Percentiles rank a stretch among this genome's conserved stretches.
Evolutionary conservation across 2,329 filamentous ascomycete species (phyloP).

Genomic region (Pseudopyricularia javanii): DNA sequence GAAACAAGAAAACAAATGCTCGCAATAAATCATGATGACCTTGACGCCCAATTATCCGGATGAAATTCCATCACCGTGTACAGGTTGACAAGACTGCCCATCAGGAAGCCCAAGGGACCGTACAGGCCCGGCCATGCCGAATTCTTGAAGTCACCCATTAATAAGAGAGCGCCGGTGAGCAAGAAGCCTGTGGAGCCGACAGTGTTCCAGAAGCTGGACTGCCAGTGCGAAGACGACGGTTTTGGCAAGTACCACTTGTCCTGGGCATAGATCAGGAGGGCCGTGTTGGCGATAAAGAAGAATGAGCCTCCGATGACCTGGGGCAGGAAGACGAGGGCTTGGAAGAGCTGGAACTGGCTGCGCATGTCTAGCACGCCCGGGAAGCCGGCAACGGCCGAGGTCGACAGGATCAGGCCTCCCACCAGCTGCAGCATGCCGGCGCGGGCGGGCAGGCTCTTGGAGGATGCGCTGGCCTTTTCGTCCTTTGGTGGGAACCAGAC

Average conservation of each 20-base stretch:
- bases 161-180: conserved; percentile 6
- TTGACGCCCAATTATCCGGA: conserved; percentile 2
- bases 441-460: background rate
- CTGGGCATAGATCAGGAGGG: conserved; percentile 5
- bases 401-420: background rate
- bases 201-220: conserved; percentile 7
- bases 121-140: conserved; percentile 4
- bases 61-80: conserved; percentile 12
- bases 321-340: conserved; percentile 5
- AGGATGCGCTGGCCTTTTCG: background rate
- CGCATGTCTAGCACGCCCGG: background rate
- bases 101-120: conserved; percentile 5
- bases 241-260: conserved; percentile 8
- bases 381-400: background rate
- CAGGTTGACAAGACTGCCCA: conserved; percentile 8
- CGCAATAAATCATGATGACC: too few species aligned
- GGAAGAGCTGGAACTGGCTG: conserved; percentile 1
- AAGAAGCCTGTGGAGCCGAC: conserved; percentile 7
- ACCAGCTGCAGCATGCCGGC: background rate
- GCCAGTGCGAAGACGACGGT: conserved; percentile 5
- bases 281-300: conserved; percentile 6
- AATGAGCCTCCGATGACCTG: conserved; percentile 5
- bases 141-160: background rate
- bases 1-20: too few species aligned
- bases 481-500: background rate